Evolutionary conservation across 2,329 filamentous ascomycete genomes (phyloP).

Genomic region (Aspergillus neoniger): DNA sequence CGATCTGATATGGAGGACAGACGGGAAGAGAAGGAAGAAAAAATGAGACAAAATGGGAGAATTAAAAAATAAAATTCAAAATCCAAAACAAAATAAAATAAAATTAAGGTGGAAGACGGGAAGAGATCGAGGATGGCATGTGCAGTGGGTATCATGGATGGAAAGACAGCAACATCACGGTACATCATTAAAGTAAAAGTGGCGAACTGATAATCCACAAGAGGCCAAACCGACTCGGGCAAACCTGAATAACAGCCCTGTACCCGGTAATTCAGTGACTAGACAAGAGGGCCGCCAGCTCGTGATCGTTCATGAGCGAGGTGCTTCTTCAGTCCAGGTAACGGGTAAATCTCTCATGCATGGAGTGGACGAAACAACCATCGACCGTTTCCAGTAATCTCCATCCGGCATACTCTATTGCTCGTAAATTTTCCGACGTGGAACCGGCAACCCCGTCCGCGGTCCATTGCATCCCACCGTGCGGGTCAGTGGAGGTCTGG

Average conservation of each 20-base stretch:
- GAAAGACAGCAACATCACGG: conserved; percentile 11
- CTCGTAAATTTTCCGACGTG: conserved; percentile 31
- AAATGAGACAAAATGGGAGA: conserved; percentile 10
- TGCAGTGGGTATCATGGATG: neutral
- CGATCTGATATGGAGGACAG: conserved; percentile 6
- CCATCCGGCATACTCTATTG: conserved; percentile 12
- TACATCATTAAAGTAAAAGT: conserved; percentile 13
- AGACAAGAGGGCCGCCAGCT: neutral
- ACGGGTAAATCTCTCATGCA: neutral
- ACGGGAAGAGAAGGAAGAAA: neutral
- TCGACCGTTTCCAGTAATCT: conserved; percentile 10
- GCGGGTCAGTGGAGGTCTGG: conserved; percentile 23
- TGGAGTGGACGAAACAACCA: neutral
- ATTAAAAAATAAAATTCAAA: neutral
- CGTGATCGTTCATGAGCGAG: conserved; percentile 8
- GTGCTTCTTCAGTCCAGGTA: conserved; percentile 6
- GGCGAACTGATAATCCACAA: conserved; percentile 13
- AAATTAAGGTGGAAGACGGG: conserved; percentile 12
- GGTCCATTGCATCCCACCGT: conserved; percentile 22
- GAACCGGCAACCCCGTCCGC: conserved; percentile 21
- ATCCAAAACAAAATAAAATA: conserved; percentile 7
- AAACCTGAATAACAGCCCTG: conserved; percentile 10
- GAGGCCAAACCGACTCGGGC: conserved; percentile 14
- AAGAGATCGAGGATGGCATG: conserved; percentile 6
- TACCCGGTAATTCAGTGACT: conserved; percentile 2